Evolutionary conservation across 2,329 filamentous ascomycete genomes (phyloP).

Genomic region (Ciborinia camelliae): DNA sequence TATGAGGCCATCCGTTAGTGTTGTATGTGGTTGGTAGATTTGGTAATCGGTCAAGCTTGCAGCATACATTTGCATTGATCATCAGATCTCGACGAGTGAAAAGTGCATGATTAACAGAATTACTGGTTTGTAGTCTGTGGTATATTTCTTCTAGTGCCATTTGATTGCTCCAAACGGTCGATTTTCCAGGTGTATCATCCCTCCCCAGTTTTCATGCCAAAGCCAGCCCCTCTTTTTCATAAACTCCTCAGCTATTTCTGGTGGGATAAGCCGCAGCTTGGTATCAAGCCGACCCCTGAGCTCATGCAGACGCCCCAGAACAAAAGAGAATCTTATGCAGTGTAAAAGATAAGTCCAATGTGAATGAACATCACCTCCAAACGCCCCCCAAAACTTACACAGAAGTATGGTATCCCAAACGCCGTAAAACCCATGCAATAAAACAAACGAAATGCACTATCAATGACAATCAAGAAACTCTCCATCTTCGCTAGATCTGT

Average conservation of each 20-base stretch:
- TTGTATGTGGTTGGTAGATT: background rate
- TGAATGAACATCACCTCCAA: background rate
- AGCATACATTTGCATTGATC: background rate
- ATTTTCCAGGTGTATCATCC: background rate
- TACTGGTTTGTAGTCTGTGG: background rate
- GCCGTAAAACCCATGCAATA: background rate
- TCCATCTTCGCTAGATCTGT: constrained; percentile 5
- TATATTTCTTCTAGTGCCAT: background rate
- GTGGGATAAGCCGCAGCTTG: background rate
- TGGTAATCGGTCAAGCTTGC: constrained; percentile 8
- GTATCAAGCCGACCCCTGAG: background rate
- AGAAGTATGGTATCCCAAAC: constrained; percentile 9
- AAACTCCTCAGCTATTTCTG: background rate
- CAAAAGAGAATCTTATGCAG: background rate
- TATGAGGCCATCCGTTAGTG: constrained; percentile 3
- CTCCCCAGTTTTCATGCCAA: background rate
- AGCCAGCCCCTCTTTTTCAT: background rate
- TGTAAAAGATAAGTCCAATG: background rate
- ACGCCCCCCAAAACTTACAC: background rate
- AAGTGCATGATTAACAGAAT: background rate
- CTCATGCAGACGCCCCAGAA: background rate
- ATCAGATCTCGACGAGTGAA: background rate
- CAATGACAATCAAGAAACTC: constrained; percentile 15
- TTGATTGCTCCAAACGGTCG: background rate
- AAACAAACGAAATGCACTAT: constrained; percentile 1